These are phyloP conservation scores for Amylostereum areolatum DNA, from an alignment of 1,284 basidiomycete species.

Conservation along the genomic window DNA sequence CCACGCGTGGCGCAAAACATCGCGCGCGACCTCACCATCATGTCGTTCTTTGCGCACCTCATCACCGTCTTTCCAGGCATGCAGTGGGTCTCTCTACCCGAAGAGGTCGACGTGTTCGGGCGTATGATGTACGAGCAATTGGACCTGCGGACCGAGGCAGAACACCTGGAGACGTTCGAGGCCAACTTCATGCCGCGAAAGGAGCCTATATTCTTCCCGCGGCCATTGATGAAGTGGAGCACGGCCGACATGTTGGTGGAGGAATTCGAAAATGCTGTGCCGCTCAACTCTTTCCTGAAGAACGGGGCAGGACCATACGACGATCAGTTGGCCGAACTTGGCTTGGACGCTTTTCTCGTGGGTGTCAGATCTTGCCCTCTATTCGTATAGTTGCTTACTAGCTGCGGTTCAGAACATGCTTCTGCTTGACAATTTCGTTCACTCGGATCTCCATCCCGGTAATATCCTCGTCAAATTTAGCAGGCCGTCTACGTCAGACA, in stretches of 20 bases:
- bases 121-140: conserved; percentile 97
- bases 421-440: conserved; percentile 96
- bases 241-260: conserved; percentile 84
- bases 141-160: conserved; percentile 86
- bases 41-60: conserved; percentile 85
- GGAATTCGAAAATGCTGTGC: conserved; percentile 90
- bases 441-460: conserved; percentile 91
- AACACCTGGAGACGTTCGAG: conserved; percentile 85
- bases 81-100: conserved; percentile 94
- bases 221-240: conserved; percentile 78
- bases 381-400: conserved; percentile 7
- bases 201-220: conserved; percentile 84
- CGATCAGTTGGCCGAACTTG: conserved; percentile 85
- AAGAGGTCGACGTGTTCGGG: conserved; percentile 94
- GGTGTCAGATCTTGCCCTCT: conserved; percentile 22
- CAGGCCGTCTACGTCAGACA: conserved; percentile 60
- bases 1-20: conserved; percentile 82
- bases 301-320: conserved; percentile 93
- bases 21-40: conserved; percentile 85
- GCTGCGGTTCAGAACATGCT: conserved; percentile 80
- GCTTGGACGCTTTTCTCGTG: conserved; percentile 92
- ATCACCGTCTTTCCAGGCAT: conserved; percentile 87
- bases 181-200: conserved; percentile 78
- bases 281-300: conserved; percentile 82
- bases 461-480: conserved; percentile 98